phyloP scores from a whole-genome alignment of 192 early-diverging fungal genomes.

The Backusella tuberculispora region DNA sequence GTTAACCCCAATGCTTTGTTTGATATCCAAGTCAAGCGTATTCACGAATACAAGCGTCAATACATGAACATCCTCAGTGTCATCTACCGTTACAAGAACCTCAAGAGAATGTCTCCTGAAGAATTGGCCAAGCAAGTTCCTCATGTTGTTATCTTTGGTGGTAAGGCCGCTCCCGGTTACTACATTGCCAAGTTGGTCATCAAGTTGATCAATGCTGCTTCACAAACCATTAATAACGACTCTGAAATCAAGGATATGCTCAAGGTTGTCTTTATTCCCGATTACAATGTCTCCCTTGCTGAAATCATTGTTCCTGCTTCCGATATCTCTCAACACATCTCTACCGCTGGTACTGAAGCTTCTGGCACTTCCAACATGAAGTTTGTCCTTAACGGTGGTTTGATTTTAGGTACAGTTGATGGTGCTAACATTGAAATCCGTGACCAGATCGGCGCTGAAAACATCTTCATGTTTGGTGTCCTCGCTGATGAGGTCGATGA shows the following conservation, averaged over 20 bases:
- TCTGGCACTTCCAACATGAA: constrained; percentile 99
- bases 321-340: constrained; percentile 99
- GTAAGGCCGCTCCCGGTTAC: constrained; percentile 98
- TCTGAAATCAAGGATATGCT: constrained; percentile 77
- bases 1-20: constrained; percentile 91
- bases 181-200: constrained; percentile 98
- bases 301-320: constrained; percentile 96
- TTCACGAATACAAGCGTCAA: constrained; percentile 99
- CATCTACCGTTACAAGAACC: constrained; percentile 88
- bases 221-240: constrained; percentile 88
- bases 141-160: constrained; percentile 94
- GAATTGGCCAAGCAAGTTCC: constrained; percentile 72
- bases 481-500: constrained; percentile 93
- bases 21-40: constrained; percentile 97
- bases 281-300: constrained; percentile 98
- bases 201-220: constrained; percentile 97
- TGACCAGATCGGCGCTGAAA: constrained; percentile 95
- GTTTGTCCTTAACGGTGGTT: constrained; percentile 98
- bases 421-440: constrained; percentile 99
- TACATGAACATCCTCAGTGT: constrained; percentile 97
- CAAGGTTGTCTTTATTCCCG: constrained; percentile 97
- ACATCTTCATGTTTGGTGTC: constrained; percentile 98
- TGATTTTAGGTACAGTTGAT: constrained; percentile 97
- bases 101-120: constrained; percentile 79
- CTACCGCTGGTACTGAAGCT: constrained; percentile 98